These are phyloP conservation scores for Saitozyma sp. DNA, from an alignment of 768 basidiomycete genomes.

Conservation along the genomic window DNA sequence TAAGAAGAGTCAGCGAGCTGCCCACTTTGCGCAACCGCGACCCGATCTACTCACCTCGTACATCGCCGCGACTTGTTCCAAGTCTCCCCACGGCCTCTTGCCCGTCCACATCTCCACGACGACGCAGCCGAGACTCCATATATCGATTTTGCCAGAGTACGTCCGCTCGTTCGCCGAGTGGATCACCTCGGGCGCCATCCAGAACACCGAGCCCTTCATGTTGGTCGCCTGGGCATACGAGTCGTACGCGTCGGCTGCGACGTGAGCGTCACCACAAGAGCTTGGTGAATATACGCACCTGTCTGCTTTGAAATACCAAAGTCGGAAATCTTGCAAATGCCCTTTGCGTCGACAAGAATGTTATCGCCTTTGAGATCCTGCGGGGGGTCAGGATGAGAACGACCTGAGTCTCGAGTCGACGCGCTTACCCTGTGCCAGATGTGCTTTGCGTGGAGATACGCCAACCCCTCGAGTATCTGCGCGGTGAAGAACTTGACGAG, in stretches of 20 bases:
- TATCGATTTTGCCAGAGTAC: conserved; percentile 95
- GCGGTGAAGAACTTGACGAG: conserved; percentile 88
- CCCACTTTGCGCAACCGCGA: background rate
- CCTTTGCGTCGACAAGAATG: conserved; percentile 88
- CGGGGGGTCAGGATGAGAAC: conserved; percentile 5
- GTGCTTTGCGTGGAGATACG: conserved; percentile 86
- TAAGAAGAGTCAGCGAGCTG: conserved; percentile 44
- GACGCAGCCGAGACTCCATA: conserved; percentile 95
- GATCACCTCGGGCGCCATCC: conserved; percentile 98
- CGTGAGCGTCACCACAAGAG: background rate
- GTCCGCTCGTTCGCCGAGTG: conserved; percentile 71
- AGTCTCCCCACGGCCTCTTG: conserved; percentile 81
- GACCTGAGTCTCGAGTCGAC: background rate
- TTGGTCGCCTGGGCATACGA: conserved; percentile 73
- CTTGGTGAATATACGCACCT: conserved; percentile 37
- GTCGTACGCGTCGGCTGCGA: conserved; percentile 72
- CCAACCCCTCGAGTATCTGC: conserved; percentile 87
- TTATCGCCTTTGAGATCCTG: conserved; percentile 98
- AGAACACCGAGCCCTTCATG: conserved; percentile 97
- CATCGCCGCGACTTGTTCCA: conserved; percentile 91
- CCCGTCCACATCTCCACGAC: conserved; percentile 99
- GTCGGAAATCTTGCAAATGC: conserved; percentile 94
- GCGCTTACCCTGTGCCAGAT: conserved; percentile 82
- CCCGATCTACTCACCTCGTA: conserved; percentile 67
- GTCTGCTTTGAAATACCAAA: conserved; percentile 90